These are phyloP conservation scores for Aspergillus spinulosporus DNA, from an alignment of 2,329 filamentous ascomycete species.

Conservation along the genomic window DNA sequence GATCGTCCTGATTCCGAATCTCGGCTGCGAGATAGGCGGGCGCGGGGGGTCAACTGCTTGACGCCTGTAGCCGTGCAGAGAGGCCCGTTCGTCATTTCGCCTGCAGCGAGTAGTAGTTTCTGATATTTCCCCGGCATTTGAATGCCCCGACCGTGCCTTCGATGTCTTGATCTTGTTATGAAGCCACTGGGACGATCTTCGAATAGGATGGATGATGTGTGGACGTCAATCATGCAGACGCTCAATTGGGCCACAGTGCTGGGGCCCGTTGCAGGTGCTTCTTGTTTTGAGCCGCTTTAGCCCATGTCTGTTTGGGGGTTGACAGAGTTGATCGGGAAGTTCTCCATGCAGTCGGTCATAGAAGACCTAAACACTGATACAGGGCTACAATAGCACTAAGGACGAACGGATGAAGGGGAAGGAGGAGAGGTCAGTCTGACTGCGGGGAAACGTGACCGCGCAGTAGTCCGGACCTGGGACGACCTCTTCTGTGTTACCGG, in stretches of 20 bases:
- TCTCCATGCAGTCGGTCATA: background rate
- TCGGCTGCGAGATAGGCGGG: background rate
- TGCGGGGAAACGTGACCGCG: conserved; percentile 13
- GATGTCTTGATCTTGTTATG: background rate
- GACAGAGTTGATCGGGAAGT: background rate
- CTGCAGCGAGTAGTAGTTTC: conserved; percentile 13
- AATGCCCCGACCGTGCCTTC: background rate
- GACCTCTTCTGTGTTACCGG: background rate
- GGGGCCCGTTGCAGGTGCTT: background rate
- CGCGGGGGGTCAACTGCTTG: conserved; percentile 1
- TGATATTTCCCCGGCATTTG: background rate
- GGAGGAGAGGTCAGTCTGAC: background rate
- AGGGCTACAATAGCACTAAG: background rate
- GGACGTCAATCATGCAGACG: background rate
- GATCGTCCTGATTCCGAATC: too few species aligned
- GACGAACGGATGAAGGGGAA: background rate
- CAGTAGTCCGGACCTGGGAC: background rate
- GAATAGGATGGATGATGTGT: too few species aligned
- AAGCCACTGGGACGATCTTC: too few species aligned
- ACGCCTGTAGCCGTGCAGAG: conserved; percentile 18
- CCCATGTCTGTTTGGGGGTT: background rate
- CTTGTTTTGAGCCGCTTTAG: background rate
- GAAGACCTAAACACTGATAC: background rate
- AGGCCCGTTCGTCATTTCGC: conserved; percentile 17
- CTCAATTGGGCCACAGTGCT: too few species aligned